Base-by-base conservation (phyloP, 1,284 basidiomycete species). In the Ganoderma lucidum region DNA sequence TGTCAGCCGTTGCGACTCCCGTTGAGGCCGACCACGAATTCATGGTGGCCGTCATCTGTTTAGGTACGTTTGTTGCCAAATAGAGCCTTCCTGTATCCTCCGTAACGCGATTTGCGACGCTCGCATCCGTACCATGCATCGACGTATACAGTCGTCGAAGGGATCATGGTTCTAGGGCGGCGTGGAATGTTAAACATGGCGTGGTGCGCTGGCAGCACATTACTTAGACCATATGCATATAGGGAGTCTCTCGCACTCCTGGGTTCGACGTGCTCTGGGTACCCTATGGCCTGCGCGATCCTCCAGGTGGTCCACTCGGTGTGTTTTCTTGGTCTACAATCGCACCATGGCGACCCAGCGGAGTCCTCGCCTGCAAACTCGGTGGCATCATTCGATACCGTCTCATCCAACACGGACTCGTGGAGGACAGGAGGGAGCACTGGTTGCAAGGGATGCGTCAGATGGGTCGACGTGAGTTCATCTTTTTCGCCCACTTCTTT, bases 381-480 rank as follows among this genome's bases (percentile, higher is more conserved):
- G 19, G 3, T 14, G 35, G 2, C 32, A 15, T 39, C 35, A 2
- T 35, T 37, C 35, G 15, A 35, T 5, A 56, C 30, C 5, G 6
- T 30, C 53, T 56, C 30, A 2, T 56, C 53, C 6, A 56, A 30
- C 30, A 6, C 15, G 30, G 53, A 35, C 30, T 32, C 53, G 4
- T 32, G 30, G 32, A 56, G 30, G 14, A 15, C 56, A n/a, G 10
- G 23, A 23, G 48, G 23, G 48, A n/a, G n/a, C 9, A 23, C 23
- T 23, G 23, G 23, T 23, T 23, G 23, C 23, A 59, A 39, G 9
- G 17, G 8, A 19, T n/a, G 58, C 8, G 64, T 71, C 5, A 64
- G 35, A 56, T 71, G 70, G 70, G 55, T 68, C 28, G 70, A 71
- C 32, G 70, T 71, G 60, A 71, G 70, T 63, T 30, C 62, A 1